These are phyloP conservation scores for Suhomyces wounanorum DNA, from an alignment of 1,139 yeast genomes.

Conservation along the genomic window DNA sequence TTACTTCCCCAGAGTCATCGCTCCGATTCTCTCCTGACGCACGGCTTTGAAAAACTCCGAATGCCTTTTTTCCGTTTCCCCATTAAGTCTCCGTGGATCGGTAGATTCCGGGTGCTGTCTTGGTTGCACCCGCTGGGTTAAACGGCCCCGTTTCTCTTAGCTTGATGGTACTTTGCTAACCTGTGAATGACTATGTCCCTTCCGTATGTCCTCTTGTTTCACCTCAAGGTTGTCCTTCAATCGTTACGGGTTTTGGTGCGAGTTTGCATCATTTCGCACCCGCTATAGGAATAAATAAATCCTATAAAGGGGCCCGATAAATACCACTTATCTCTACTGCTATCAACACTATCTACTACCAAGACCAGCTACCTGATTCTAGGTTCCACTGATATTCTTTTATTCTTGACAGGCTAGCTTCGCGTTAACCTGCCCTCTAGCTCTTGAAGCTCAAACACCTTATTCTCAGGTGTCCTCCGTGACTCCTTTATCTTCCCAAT, in stretches of 20 bases:
- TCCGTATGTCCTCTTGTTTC: not conserved
- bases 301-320: not conserved
- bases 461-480: not conserved
- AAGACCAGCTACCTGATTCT: not conserved
- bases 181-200: not conserved
- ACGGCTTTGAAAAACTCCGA: not conserved
- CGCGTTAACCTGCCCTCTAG: too few species aligned
- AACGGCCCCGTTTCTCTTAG: not conserved
- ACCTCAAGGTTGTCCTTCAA: not conserved
- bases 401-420: too few species aligned
- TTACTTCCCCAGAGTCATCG: not conserved
- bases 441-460: not conserved
- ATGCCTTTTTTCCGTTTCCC: not conserved
- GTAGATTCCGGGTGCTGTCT: not conserved
- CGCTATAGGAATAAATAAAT: not conserved
- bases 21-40: not conserved
- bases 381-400: not conserved
- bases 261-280: not conserved
- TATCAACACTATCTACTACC: not conserved
- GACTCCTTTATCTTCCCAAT: not conserved
- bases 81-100: not conserved
- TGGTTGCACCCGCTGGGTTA: not conserved
- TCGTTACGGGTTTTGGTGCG: not conserved
- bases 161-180: not conserved
- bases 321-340: not conserved